These are phyloP conservation scores for Diutina mesorugosa DNA, from an alignment of 1,139 yeast genomes.

Conservation along the genomic window DNA sequence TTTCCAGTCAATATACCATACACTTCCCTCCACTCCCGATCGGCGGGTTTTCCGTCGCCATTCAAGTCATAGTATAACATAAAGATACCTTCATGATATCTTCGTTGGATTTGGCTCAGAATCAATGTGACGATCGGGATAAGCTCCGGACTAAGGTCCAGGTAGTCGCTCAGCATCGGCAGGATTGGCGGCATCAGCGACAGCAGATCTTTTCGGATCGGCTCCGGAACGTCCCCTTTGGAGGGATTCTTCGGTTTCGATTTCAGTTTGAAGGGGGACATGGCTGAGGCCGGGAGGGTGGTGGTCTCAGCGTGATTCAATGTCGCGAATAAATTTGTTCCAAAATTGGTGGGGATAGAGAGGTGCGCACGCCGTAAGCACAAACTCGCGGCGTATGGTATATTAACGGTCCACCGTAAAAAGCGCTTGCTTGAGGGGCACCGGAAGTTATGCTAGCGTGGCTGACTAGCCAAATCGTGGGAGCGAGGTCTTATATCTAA, in stretches of 20 bases:
- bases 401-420: neutral
- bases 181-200: neutral
- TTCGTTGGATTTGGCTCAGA: slow-evolving; percentile 60
- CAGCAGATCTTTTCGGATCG: neutral
- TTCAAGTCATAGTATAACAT: slow-evolving; percentile 62
- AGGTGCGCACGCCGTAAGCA: neutral
- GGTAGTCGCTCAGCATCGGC: neutral
- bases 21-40: slow-evolving; percentile 82
- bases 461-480: too few relatives aligned
- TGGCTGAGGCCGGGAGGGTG: neutral
- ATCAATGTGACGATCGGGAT: slow-evolving; percentile 64
- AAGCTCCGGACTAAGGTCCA: slow-evolving; percentile 37
- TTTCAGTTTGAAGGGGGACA: neutral
- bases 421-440: neutral
- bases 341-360: neutral
- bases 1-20: slow-evolving; percentile 87
- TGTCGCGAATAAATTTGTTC: neutral
- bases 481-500: neutral
- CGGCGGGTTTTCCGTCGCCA: slow-evolving; percentile 76
- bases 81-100: slow-evolving; percentile 64
- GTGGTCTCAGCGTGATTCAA: neutral
- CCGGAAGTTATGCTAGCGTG: too few relatives aligned
- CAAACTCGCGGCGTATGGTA: neutral
- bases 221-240: neutral
- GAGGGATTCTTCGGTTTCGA: neutral